These are phyloP conservation scores for Kodamaea alishanica DNA, from an alignment of 1,139 yeast genomes.

Conservation along the genomic window DNA sequence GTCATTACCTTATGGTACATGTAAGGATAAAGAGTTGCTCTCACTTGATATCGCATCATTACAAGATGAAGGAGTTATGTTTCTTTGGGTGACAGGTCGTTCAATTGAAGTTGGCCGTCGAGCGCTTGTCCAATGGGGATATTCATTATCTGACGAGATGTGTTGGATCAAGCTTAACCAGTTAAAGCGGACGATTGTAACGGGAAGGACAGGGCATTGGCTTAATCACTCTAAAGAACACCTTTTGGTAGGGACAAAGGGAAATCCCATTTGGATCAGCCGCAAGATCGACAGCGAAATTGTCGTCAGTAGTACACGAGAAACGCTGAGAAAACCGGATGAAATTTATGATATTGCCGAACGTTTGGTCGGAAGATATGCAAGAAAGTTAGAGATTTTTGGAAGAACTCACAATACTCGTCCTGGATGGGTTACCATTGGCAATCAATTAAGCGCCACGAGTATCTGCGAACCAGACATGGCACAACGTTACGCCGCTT, in stretches of 20 bases:
- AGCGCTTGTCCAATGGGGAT: constrained; percentile 80
- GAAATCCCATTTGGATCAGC: constrained; percentile 72
- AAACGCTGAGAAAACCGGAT: constrained; percentile 88
- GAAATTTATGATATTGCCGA: constrained; percentile 85
- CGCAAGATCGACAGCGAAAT: constrained; percentile 67
- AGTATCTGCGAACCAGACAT: constrained; percentile 60
- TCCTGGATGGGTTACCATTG: constrained; percentile 90
- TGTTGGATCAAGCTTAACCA: constrained; percentile 93
- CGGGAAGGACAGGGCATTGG: constrained; percentile 98
- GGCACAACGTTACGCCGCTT: constrained; percentile 29
- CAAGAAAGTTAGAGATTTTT: constrained; percentile 81
- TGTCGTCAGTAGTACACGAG: constrained; percentile 79
- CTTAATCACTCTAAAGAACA: constrained; percentile 93
- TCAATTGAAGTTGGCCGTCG: constrained; percentile 84
- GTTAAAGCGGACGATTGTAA: constrained; percentile 79
- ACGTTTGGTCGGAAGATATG: constrained; percentile 68
- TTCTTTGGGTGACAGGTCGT: constrained; percentile 93
- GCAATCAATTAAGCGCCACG: constrained; percentile 70
- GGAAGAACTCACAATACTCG: constrained; percentile 84
- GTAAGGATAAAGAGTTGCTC: constrained; percentile 68
- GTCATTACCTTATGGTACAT: constrained; percentile 75
- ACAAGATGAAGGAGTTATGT: constrained; percentile 78
- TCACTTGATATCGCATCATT: constrained; percentile 61
- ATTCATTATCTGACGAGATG: constrained; percentile 68
- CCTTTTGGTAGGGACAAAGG: constrained; percentile 78